Base-by-base conservation (phyloP, 306 rosid species). In the Prunus mira region DNA sequence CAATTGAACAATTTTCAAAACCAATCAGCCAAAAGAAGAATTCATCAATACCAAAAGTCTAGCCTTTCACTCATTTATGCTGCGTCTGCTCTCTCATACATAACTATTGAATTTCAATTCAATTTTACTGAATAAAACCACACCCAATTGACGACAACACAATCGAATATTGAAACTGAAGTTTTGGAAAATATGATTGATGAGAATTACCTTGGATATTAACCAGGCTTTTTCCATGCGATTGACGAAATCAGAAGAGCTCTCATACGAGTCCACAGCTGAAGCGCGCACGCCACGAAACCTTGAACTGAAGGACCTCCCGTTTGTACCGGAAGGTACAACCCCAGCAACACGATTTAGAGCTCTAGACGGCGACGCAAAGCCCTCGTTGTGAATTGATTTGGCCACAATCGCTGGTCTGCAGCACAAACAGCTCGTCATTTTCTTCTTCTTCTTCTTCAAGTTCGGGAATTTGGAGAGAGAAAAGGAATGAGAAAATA, bases 201-300 rank as follows among this genome's bases (percentile, higher is more conserved):
- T 15, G 60, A 14, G 2, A 14, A 8, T 7, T 65, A 90, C 99
- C 99, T 95, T 87, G 51, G 99, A 87, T 86, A 95, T 95, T 76
- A 89, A 83, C 97, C 99, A 95, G 52, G 96, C 85, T 76, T 78
- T 88, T 74, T 95, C 99, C 79, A 87, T 87, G 24, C 99, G 97
- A 84, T 76, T 89, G 19, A 63, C 69, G 85, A 95, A 95, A 87
- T 86, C 87, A 60, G 91, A 84, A 56, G 99, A 92, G 72, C 84
- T 79, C 74, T 75, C 88, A 38, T 74, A 72, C n/a, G 98, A 95
- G 46, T 90, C 93, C 50, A 92, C 87, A 83, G 74, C 82, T 12
- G 96, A 92, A 75, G 90, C 96, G 43, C 93, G 91, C 65, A 89
- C 64, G 49, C 80, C 76, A 30, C 69, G 72, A 81, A 75, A 69